A percentile compares a stretch with the other conserved stretches of the same genome.
These are phyloP conservation scores for Leishmania turanica DNA, from an alignment of 208 protist species.

Conservation along the genomic window DNA sequence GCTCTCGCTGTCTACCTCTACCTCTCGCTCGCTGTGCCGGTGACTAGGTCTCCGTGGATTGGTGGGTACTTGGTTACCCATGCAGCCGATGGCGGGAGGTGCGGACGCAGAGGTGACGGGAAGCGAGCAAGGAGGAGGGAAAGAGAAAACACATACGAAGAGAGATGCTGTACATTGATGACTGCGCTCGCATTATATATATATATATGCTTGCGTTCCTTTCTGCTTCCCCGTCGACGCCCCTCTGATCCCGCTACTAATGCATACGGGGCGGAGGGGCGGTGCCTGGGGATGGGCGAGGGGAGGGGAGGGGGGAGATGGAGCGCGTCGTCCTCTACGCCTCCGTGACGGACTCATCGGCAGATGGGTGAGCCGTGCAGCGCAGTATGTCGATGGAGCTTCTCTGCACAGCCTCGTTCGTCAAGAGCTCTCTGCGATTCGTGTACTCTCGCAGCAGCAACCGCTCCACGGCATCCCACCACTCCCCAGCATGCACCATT, in stretches of 20 bases:
- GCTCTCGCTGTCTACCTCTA: neutral
- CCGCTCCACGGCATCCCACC: constrained; percentile 51
- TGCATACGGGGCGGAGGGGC: neutral
- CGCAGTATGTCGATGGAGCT: constrained; percentile 24
- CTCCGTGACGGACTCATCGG: neutral
- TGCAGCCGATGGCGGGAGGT: neutral
- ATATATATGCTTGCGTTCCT: too few species aligned
- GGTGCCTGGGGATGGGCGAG: neutral
- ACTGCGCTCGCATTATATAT: neutral
- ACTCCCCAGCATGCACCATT: constrained; percentile 6
- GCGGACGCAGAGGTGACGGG: neutral
- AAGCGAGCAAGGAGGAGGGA: neutral
- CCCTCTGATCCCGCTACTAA: neutral
- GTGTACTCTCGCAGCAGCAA: constrained; percentile 55
- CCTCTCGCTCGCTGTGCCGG: neutral
- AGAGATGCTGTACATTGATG: constrained; percentile 7
- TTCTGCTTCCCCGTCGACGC: neutral
- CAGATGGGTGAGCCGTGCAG: neutral
- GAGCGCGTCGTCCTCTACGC: neutral
- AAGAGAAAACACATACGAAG: neutral
- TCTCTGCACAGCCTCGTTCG: constrained; percentile 26
- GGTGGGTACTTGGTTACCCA: neutral
- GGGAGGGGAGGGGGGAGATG: too few species aligned
- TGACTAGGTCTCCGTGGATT: neutral
- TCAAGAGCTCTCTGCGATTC: constrained; percentile 24